Evolutionary conservation across 208 protist genomes (phyloP).

Genomic region (Trypanosoma lewisi): DNA sequence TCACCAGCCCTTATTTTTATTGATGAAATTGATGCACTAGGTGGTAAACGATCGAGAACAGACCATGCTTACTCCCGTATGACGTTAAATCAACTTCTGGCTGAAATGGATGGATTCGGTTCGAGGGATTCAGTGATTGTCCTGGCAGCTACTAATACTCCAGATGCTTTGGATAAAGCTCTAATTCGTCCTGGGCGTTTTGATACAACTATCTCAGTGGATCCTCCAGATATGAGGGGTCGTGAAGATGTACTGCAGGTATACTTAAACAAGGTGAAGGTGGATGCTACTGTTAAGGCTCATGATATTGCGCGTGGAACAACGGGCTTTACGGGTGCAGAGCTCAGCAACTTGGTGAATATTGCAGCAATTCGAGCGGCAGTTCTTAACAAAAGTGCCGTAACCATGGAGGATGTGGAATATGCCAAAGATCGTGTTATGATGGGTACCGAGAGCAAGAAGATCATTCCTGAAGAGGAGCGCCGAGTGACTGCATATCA

Average conservation of each 20-base stretch:
- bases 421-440: slow-evolving; percentile 91
- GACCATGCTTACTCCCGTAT: slow-evolving; percentile 83
- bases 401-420: slow-evolving; percentile 85
- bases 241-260: slow-evolving; percentile 82
- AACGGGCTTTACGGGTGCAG: slow-evolving; percentile 90
- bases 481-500: slow-evolving; percentile 88
- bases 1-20: slow-evolving; percentile 98
- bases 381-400: slow-evolving; percentile 69
- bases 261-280: slow-evolving; percentile 86
- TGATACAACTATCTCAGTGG: slow-evolving; percentile 85
- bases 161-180: slow-evolving; percentile 94
- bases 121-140: slow-evolving; percentile 94
- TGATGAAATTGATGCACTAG: slow-evolving; percentile 98
- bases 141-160: slow-evolving; percentile 97
- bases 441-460: slow-evolving; percentile 88
- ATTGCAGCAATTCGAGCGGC: slow-evolving; percentile 88
- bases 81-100: slow-evolving; percentile 97
- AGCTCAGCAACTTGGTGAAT: slow-evolving; percentile 93
- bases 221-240: slow-evolving; percentile 91
- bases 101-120: slow-evolving; percentile 97
- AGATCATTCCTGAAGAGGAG: slow-evolving; percentile 85
- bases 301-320: slow-evolving; percentile 85
- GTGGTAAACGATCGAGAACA: slow-evolving; percentile 61
- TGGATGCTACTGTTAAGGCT: slow-evolving; percentile 58
- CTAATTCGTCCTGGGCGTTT: slow-evolving; percentile 90